These are phyloP conservation scores for Phytophthora cactorum DNA, from an alignment of 352 stramenopile species.

Conservation along the genomic window DNA sequence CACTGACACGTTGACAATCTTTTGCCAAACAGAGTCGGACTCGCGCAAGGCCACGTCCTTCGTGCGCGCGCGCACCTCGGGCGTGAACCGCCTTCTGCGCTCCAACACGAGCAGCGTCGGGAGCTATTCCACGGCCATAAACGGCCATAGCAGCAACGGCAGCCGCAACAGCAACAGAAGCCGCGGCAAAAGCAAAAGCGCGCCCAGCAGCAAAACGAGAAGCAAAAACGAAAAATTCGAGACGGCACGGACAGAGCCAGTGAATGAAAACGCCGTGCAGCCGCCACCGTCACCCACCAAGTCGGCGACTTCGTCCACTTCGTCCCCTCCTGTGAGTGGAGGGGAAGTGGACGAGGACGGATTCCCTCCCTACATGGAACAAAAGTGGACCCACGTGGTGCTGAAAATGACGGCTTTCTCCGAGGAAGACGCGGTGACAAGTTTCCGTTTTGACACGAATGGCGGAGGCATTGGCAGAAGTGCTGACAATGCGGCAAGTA, in stretches of 20 bases:
- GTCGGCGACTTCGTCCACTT: slow-evolving; percentile 11
- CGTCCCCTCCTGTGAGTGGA: slow-evolving; percentile 21
- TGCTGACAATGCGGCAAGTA: slow-evolving; percentile 60
- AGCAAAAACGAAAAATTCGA: slow-evolving; percentile 18
- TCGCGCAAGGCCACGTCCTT: slow-evolving; percentile 57
- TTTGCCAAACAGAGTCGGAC: slow-evolving; percentile 45
- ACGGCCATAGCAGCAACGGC: slow-evolving; percentile 14
- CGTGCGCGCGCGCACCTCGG: slow-evolving; percentile 60
- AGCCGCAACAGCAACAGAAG: slow-evolving; percentile 15
- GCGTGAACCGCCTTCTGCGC: slow-evolving; percentile 65
- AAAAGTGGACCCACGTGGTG: slow-evolving; percentile 74
- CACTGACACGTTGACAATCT: slow-evolving; percentile 5
- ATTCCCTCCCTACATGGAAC: slow-evolving; percentile 36
- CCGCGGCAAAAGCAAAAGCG: slow-evolving; percentile 31
- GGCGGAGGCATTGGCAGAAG: slow-evolving; percentile 66
- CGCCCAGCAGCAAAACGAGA: slow-evolving; percentile 21
- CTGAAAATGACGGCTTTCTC: slow-evolving; percentile 87
- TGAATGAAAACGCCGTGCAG: slow-evolving; percentile 22
- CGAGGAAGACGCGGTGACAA: slow-evolving; percentile 77
- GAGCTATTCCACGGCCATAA: slow-evolving; percentile 10
- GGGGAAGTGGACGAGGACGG: slow-evolving; percentile 37
- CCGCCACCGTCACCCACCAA: slow-evolving; percentile 23
- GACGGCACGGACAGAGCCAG: slow-evolving; percentile 6
- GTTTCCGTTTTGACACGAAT: slow-evolving; percentile 63
- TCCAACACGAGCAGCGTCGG: slow-evolving; percentile 46